Percentiles rank a stretch among this genome's conserved stretches.
These are phyloP conservation scores for Telopea speciosissima DNA, from an alignment of 177 flowering plant genomes.

Conservation along the genomic window DNA sequence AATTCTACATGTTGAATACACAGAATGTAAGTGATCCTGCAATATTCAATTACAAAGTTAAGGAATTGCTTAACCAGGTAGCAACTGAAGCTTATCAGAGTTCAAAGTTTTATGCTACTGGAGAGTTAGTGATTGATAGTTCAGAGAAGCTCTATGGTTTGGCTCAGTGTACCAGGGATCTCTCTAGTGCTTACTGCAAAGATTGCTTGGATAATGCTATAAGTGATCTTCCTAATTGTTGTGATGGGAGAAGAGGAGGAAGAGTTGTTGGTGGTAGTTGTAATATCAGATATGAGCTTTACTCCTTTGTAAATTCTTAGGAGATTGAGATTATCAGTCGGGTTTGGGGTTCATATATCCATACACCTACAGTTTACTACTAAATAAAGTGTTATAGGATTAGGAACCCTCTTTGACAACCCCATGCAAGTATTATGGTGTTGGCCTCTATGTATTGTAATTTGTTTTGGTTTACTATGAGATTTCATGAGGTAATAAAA, in stretches of 20 bases:
- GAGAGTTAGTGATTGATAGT: not conserved
- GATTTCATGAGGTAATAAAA: too few relatives aligned
- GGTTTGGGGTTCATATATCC: too few relatives aligned
- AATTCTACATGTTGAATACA: conserved; percentile 24
- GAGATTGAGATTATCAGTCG: too few relatives aligned
- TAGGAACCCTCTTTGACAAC: too few relatives aligned
- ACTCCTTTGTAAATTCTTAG: not conserved
- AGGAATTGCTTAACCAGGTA: conserved; percentile 20
- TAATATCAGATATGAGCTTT: not conserved
- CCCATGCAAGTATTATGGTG: too few relatives aligned
- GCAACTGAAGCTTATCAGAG: conserved; percentile 10
- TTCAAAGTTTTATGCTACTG: not conserved
- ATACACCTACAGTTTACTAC: too few relatives aligned
- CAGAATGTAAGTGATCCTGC: conserved; percentile 15
- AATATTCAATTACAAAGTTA: conserved; percentile 15
- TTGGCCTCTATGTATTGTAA: too few relatives aligned
- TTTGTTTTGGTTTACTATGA: too few relatives aligned
- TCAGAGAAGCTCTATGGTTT: not conserved
- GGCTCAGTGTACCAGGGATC: conserved; percentile 5
- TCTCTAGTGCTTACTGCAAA: not conserved
- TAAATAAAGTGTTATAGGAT: too few relatives aligned
- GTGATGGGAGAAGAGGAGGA: conserved; percentile 6
- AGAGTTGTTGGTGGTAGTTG: conserved; percentile 1
- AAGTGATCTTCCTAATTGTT: not conserved
- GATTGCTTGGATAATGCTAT: not conserved